These are phyloP conservation scores for Akanthomyces lecanii DNA, from an alignment of 2,329 filamentous ascomycete species.

Conservation along the genomic window DNA sequence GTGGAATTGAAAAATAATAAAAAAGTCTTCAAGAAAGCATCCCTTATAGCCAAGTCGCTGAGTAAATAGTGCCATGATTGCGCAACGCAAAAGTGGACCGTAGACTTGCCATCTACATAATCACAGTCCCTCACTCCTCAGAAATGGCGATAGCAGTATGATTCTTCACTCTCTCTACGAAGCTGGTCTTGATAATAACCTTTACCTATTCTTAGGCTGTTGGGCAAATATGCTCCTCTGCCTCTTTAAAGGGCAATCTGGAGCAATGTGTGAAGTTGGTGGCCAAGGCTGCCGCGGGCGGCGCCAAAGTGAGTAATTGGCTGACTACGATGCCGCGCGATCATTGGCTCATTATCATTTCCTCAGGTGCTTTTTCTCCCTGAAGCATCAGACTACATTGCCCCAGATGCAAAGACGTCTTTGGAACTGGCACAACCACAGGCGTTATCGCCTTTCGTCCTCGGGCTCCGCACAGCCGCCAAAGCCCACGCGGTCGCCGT, in stretches of 20 bases:
- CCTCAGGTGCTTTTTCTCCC: constrained; percentile 77
- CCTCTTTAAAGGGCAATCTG: constrained; percentile 73
- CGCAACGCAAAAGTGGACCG: constrained; percentile 12
- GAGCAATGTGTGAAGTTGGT: constrained; percentile 70
- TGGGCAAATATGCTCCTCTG: constrained; percentile 84
- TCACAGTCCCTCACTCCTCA: constrained; percentile 1
- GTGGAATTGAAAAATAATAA: constrained; percentile 9
- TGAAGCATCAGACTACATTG: constrained; percentile 89
- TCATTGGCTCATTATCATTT: constrained; percentile 16
- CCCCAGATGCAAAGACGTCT: constrained; percentile 61
- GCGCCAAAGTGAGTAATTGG: constrained; percentile 62
- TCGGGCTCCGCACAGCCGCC: constrained; percentile 68
- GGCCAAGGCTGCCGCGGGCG: constrained; percentile 66
- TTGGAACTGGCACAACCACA: constrained; percentile 66
- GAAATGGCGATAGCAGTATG: constrained; percentile 29
- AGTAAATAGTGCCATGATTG: neutral
- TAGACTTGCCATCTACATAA: constrained; percentile 8
- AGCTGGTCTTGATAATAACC: neutral
- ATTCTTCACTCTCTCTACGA: neutral
- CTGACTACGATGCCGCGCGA: neutral
- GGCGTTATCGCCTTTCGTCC: constrained; percentile 65
- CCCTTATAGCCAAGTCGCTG: too few relatives aligned
- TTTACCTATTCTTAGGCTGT: constrained; percentile 59
- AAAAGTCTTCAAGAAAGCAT: neutral
- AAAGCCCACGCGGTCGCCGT: constrained; percentile 61